These are phyloP conservation scores for Schwanniomyces sp. DNA, from an alignment of 805 yeast genomes.

Conservation along the genomic window DNA sequence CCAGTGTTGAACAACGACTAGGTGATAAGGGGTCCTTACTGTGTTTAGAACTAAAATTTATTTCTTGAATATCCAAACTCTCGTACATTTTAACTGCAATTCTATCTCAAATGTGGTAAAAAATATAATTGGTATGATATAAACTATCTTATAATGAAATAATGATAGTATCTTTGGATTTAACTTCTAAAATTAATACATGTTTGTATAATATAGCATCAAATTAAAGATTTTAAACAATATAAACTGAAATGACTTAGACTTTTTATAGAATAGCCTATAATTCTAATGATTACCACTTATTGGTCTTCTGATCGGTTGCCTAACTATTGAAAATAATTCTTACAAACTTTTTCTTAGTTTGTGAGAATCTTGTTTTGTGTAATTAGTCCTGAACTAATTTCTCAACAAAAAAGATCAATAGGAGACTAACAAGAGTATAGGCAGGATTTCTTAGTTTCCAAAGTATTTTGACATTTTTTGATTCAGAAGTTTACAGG, in stretches of 20 bases:
- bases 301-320: not conserved
- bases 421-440: too few relatives aligned
- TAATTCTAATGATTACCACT: not conserved
- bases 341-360: not conserved
- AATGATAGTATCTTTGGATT: not conserved
- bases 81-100: not conserved
- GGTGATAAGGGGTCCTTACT: not conserved
- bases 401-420: too few relatives aligned
- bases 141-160: not conserved
- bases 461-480: too few relatives aligned
- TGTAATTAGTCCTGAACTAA: not conserved
- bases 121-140: not conserved
- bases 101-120: not conserved
- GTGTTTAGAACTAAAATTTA: not conserved
- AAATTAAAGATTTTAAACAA: not conserved
- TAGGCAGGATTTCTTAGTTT: too few relatives aligned
- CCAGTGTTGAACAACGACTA: not conserved
- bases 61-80: not conserved
- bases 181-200: not conserved
- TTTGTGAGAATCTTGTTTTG: not conserved
- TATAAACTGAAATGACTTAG: not conserved
- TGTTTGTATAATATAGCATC: not conserved
- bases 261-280: not conserved
- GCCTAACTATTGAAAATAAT: not conserved
- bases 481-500: too few relatives aligned